Evolutionary conservation across 1,284 basidiomycete genomes (phyloP).

Genomic region (Exobasidium cylindrosporum): DNA sequence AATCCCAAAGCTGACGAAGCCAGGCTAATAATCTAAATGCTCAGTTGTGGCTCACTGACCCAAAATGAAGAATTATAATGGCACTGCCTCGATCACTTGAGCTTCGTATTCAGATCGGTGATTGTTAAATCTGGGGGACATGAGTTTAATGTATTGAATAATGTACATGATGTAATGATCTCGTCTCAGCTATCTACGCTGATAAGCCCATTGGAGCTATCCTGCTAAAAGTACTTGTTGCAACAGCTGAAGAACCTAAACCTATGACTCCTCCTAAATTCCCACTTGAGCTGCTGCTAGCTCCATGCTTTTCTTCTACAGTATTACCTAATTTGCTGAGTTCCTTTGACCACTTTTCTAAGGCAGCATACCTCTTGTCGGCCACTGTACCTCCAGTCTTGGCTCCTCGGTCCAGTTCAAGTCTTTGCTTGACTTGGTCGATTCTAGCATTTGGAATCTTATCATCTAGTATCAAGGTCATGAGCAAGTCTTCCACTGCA

Average conservation of each 20-base stretch:
- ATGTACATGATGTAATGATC: too few species aligned
- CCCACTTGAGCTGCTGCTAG: not conserved
- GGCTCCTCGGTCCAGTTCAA: conserved; percentile 70
- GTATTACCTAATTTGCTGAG: conserved; percentile 69
- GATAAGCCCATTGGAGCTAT: too few species aligned
- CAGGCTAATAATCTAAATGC: too few species aligned
- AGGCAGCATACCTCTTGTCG: conserved; percentile 75
- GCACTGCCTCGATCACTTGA: too few species aligned
- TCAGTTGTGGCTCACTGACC: too few species aligned
- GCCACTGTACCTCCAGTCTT: conserved; percentile 73
- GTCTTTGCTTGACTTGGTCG: conserved; percentile 86
- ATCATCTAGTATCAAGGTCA: conserved; percentile 88
- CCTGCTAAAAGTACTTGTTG: not conserved
- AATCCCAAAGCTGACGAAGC: too few species aligned
- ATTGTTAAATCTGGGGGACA: too few species aligned
- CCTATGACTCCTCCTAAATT: too few species aligned
- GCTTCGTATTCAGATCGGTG: too few species aligned
- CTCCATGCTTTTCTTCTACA: conserved; percentile 11
- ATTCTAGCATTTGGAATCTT: conserved; percentile 85
- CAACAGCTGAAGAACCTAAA: not conserved
- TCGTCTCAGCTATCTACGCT: too few species aligned
- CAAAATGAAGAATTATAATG: too few species aligned
- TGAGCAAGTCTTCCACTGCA: conserved; percentile 88
- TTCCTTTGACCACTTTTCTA: conserved; percentile 76
- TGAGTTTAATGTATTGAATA: too few species aligned